phyloP scores from a whole-genome alignment of 768 basidiomycete genomes.

The Roridomyces roridus region DNA sequence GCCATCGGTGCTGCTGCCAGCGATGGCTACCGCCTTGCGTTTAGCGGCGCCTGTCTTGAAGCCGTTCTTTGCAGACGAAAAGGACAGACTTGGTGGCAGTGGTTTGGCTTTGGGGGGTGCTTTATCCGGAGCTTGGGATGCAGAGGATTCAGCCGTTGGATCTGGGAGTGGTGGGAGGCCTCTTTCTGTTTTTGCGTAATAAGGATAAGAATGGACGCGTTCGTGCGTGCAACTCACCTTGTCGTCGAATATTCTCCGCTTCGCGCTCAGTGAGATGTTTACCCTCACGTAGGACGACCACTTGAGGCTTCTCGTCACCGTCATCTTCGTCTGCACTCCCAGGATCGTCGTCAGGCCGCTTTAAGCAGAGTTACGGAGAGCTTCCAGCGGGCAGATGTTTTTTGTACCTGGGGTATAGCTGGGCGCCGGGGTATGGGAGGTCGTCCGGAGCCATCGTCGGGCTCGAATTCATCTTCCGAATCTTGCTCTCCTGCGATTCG shows the following conservation, averaged over 20 bases:
- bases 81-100: slow-evolving; percentile 43
- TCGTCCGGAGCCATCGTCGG: slow-evolving; percentile 67
- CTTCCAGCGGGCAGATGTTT: too few relatives aligned
- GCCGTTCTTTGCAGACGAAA: slow-evolving; percentile 47
- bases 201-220: not conserved
- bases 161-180: slow-evolving; percentile 63
- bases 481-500: slow-evolving; percentile 64
- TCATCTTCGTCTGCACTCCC: slow-evolving; percentile 78
- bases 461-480: slow-evolving; percentile 60
- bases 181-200: slow-evolving; percentile 50
- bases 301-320: slow-evolving; percentile 83
- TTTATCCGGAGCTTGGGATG: slow-evolving; percentile 30
- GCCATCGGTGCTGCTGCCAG: slow-evolving; percentile 27
- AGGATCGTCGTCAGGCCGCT: slow-evolving; percentile 68
- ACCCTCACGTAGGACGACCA: slow-evolving; percentile 87
- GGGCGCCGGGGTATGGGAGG: slow-evolving; percentile 80
- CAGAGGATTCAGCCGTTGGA: slow-evolving; percentile 29
- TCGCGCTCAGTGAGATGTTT: slow-evolving; percentile 85
- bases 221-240: slow-evolving; percentile 51
- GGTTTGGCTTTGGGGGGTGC: slow-evolving; percentile 27
- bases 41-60: slow-evolving; percentile 40
- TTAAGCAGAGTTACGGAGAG: slow-evolving; percentile 9
- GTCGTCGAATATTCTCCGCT: slow-evolving; percentile 76
- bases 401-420: slow-evolving; percentile 52
- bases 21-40: slow-evolving; percentile 46